Base-by-base conservation (phyloP, 225 moss, liverwort and hornwort genomes). In the Physcomitrium patens region DNA sequence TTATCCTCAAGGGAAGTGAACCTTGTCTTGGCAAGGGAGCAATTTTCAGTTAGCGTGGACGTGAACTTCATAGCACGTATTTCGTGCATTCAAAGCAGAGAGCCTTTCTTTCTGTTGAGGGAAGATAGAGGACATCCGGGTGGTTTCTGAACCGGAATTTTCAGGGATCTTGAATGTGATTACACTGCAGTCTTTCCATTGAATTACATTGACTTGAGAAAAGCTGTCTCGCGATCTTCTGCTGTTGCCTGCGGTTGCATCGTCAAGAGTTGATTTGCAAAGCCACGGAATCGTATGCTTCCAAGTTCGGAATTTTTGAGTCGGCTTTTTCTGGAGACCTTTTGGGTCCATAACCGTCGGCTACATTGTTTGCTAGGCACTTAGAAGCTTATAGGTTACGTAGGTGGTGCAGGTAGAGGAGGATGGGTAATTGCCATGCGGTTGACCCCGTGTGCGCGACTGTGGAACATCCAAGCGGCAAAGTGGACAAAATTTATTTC, bases 381-480 rank as follows among this genome's bases (percentile, higher is more conserved):
- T 63, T 3, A 1, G 0, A 0, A 8, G 11, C 7, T 20, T 7
- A 13, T 46, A 12, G 3, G 14, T 37, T 0, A 37, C 31, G 31
- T 7, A 37, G 31, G 31, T 37, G 43, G 15, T 22, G 23, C 4
- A 13, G 17, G 1, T 23, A 0, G 15, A 18, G 53, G 17, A 70
- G 27, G 54, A 81, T 92, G 92, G 92, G 92, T 9, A 92, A 92
- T 74, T 92, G 92, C 76, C 92, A 92, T 74, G 92, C 90, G 26
- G 83, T 89, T 14, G 89, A 87, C 28, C 87, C 81, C 0, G 87
- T 83, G 37, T 90, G 87, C 17, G 76, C 87, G 18, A 77, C 84
- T 10, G 76, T 92, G 62, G 86, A 90, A 78, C 85, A 88, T 69
- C 82, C 86, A 12, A 82, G 63, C 43, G 92, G 92, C 42, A 84